Evolutionary conservation across 805 yeast species (phyloP).

Genomic region (Zygotorulaspora sp.): DNA sequence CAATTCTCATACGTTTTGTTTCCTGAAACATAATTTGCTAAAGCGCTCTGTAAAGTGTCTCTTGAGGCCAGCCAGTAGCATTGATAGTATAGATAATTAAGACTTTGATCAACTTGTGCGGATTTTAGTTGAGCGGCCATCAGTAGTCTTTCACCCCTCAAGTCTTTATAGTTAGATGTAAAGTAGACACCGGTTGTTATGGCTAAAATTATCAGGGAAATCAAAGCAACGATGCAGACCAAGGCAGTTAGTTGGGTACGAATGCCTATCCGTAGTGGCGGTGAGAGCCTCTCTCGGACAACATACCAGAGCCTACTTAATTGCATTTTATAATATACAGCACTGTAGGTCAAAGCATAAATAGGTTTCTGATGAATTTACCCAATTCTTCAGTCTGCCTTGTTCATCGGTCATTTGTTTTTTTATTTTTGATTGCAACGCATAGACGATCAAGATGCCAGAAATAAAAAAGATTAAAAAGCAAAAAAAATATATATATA

Average conservation of each 20-base stretch:
- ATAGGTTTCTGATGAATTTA: too few species aligned
- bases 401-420: too few species aligned
- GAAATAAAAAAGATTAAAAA: too few species aligned
- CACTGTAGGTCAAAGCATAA: too few species aligned
- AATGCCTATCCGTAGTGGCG: slow-evolving; percentile 56
- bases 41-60: slow-evolving; percentile 55
- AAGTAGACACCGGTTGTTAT: slow-evolving; percentile 74
- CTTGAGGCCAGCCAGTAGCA: slow-evolving; percentile 58
- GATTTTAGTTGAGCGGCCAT: slow-evolving; percentile 80
- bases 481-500: too few species aligned
- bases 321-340: too few species aligned
- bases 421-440: too few species aligned
- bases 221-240: slow-evolving; percentile 63
- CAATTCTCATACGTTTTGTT: slow-evolving; percentile 52
- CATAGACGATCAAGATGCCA: too few species aligned
- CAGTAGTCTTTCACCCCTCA: slow-evolving; percentile 66
- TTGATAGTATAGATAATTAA: slow-evolving; percentile 62
- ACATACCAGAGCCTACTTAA: not conserved
- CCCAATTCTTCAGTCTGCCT: too few species aligned
- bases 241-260: slow-evolving; percentile 69
- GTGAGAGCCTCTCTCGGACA: slow-evolving; percentile 14
- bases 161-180: slow-evolving; percentile 52
- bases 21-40: slow-evolving; percentile 66
- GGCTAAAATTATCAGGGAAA: slow-evolving; percentile 68
- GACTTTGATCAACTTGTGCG: slow-evolving; percentile 67